Percentiles rank a stretch among this genome's conserved stretches.
Evolutionary conservation across 2,329 filamentous ascomycete species (phyloP).

Genomic region (Penicillium paneum): DNA sequence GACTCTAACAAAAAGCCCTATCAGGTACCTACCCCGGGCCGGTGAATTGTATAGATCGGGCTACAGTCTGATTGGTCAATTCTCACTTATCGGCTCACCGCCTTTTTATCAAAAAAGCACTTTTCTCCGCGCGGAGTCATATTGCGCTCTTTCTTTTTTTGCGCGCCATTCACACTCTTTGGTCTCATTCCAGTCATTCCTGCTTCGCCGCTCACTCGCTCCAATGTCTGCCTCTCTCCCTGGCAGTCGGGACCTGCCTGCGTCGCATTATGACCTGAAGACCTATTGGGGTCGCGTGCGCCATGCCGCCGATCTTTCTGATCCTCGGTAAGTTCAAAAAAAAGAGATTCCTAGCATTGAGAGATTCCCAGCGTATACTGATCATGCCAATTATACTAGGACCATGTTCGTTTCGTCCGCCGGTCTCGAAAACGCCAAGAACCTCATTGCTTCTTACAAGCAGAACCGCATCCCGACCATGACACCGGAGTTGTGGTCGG

Average conservation of each 20-base stretch:
- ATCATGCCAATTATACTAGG: slow-evolving; percentile 47
- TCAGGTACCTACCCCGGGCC: neutral
- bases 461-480: slow-evolving; percentile 72
- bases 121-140: slow-evolving; percentile 23
- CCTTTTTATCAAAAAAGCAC: slow-evolving; percentile 27
- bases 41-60: neutral
- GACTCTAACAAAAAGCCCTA: neutral
- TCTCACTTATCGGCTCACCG: slow-evolving; percentile 36
- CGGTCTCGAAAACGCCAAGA: slow-evolving; percentile 82
- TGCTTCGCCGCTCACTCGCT: slow-evolving; percentile 4
- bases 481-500: slow-evolving; percentile 87
- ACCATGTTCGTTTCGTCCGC: slow-evolving; percentile 76
- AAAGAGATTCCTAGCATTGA: slow-evolving; percentile 10
- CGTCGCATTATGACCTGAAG: slow-evolving; percentile 84
- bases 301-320: slow-evolving; percentile 84
- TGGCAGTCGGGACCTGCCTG: slow-evolving; percentile 74
- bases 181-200: neutral
- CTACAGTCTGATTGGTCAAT: slow-evolving; percentile 18
- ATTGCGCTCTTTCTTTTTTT: slow-evolving; percentile 6
- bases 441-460: slow-evolving; percentile 80
- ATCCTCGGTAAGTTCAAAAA: slow-evolving; percentile 76
- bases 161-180: slow-evolving; percentile 11
- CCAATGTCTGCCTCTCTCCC: slow-evolving; percentile 61
- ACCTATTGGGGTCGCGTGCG: slow-evolving; percentile 94
- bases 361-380: neutral